Percentiles rank a stretch among this genome's conserved stretches.
These are phyloP conservation scores for Rubroboletus pulcherrimus DNA, from an alignment of 768 basidiomycete genomes.

Conservation along the genomic window DNA sequence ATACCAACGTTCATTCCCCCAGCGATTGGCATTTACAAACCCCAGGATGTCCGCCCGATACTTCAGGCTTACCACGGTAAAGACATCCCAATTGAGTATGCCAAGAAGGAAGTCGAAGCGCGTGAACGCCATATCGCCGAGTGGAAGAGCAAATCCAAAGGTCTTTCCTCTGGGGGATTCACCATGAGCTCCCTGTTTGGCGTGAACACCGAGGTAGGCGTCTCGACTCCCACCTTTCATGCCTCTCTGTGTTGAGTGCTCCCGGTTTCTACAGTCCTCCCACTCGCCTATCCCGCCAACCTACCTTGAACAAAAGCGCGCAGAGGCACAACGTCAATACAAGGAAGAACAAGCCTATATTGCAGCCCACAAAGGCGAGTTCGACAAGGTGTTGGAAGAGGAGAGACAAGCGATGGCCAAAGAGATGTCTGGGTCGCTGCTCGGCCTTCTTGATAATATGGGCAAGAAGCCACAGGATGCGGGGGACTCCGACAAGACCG, in stretches of 20 bases:
- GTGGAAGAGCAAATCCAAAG: conserved; percentile 57
- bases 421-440: conserved; percentile 45
- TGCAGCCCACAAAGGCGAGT: conserved; percentile 45
- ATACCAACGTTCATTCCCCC: background rate
- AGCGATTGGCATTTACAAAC: conserved; percentile 93
- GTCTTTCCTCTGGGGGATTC: conserved; percentile 37
- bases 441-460: conserved; percentile 27
- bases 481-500: background rate
- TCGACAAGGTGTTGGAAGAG: conserved; percentile 49
- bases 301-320: conserved; percentile 50
- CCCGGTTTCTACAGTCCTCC: conserved; percentile 10
- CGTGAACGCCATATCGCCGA: conserved; percentile 77
- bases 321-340: conserved; percentile 49
- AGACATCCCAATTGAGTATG: conserved; percentile 86
- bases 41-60: conserved; percentile 83
- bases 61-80: conserved; percentile 82
- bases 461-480: conserved; percentile 21
- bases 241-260: background rate
- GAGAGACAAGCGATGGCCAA: conserved; percentile 46
- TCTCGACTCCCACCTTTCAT: background rate
- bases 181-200: conserved; percentile 47
- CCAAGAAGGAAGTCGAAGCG: conserved; percentile 78
- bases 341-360: conserved; percentile 53
- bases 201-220: conserved; percentile 28
- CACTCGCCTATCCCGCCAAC: conserved; percentile 40